Conservation (phyloP, 208 protist genomes). For the Crithidia expoeki region DNA sequence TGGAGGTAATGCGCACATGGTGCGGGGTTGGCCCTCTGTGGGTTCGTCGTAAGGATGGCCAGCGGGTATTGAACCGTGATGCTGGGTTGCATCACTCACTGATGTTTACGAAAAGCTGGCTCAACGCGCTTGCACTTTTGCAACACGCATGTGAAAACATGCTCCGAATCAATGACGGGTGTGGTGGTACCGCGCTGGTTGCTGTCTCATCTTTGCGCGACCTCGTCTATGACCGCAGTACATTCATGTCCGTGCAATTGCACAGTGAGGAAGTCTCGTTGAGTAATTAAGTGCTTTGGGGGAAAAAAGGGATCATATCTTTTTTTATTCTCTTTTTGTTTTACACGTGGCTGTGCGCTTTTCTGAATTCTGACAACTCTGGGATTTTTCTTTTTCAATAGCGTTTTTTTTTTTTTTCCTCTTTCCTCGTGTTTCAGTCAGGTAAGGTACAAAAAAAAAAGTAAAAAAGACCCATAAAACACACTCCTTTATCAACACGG, state of each 20-base stretch:
- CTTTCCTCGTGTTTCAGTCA: neutral
- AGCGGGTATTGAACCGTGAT: slow-evolving; percentile 27
- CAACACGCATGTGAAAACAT: slow-evolving; percentile 35
- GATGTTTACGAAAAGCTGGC: slow-evolving; percentile 55
- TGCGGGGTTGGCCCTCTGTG: slow-evolving; percentile 34
- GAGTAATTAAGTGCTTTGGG: slow-evolving; percentile 20
- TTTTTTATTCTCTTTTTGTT: neutral
- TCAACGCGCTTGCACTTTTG: slow-evolving; percentile 33
- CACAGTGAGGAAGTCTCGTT: slow-evolving; percentile 24
- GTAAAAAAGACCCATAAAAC: no score
- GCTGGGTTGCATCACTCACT: slow-evolving; percentile 20
- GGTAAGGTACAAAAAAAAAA: no score
- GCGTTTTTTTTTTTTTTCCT: slow-evolving; percentile 2
- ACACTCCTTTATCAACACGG: no score
- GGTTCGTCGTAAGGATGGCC: slow-evolving; percentile 22
- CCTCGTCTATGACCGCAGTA: slow-evolving; percentile 46
- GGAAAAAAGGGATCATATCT: neutral
- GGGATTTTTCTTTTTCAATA: no score
- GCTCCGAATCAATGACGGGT: slow-evolving; percentile 39
- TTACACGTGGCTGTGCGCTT: no score
- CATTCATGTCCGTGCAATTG: slow-evolving; percentile 45
- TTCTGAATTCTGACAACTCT: no score
- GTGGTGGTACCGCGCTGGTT: slow-evolving; percentile 37
- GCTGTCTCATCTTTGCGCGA: slow-evolving; percentile 59
- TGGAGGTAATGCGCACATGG: slow-evolving; percentile 47